Conservation (phyloP, 164 flowering plant species). For the Magnolia kwangsiensis region DNA sequence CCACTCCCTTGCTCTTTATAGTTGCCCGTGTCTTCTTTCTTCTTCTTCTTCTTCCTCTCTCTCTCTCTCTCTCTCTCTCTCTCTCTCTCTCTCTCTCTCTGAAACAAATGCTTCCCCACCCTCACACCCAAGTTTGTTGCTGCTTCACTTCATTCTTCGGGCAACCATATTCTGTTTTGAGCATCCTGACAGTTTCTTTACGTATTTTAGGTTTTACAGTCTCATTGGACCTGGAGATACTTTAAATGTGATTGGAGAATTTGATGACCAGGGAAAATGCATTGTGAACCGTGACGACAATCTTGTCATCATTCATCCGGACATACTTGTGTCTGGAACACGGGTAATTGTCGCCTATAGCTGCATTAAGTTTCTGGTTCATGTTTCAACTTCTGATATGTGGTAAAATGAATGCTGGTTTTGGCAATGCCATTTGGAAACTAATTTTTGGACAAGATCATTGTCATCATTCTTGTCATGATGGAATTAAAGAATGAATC, state of each 20-base stretch:
- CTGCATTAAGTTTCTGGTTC: not conserved
- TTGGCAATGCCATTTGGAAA: not conserved
- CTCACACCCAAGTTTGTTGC: not conserved
- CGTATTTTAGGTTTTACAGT: conserved; percentile 60
- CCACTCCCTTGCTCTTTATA: too few relatives aligned
- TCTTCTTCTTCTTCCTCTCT: too few relatives aligned
- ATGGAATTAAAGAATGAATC: conserved; percentile 4
- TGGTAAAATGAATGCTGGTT: not conserved
- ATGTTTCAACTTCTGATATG: not conserved
- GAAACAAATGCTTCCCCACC: too few relatives aligned
- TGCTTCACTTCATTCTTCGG: not conserved
- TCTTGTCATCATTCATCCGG: conserved; percentile 81
- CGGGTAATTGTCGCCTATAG: conserved; percentile 50
- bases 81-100: too few relatives aligned
- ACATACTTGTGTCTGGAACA: conserved; percentile 80
- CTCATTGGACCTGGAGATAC: conserved; percentile 88
- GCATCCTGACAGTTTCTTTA: conserved; percentile 7
- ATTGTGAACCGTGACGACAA: conserved; percentile 56
- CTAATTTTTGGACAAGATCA: not conserved
- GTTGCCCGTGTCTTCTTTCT: too few relatives aligned
- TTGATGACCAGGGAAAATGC: conserved; percentile 75
- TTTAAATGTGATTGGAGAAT: conserved; percentile 81
- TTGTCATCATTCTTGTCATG: conserved; percentile 5
- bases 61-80: too few relatives aligned
- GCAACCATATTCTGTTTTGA: not conserved